Conservation (phyloP, 2,329 filamentous ascomycete species). For the Teratosphaeria nubilosa region DNA sequence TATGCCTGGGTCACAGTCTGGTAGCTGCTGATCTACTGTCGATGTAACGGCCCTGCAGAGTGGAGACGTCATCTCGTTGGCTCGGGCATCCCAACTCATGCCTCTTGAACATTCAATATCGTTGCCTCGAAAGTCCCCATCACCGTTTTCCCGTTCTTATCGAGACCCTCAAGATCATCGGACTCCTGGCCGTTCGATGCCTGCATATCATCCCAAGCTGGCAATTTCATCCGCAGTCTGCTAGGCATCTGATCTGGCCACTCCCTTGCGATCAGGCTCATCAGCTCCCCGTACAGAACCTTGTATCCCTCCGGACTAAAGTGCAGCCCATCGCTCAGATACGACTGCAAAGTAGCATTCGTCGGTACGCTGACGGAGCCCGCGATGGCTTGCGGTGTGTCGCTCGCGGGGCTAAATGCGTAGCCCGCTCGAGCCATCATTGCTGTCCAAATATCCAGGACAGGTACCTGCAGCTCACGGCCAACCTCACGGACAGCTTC, state of each 20-base stretch:
- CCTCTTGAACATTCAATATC: neutral
- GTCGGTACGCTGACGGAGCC: conserved; percentile 49
- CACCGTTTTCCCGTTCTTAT: neutral
- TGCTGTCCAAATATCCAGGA: conserved; percentile 70
- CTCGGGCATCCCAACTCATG: neutral
- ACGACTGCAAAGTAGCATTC: conserved; percentile 44
- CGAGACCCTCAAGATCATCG: neutral
- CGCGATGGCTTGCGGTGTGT: conserved; percentile 32
- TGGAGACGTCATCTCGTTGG: neutral
- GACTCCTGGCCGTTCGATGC: conserved; percentile 11
- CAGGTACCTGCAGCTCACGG: conserved; percentile 44
- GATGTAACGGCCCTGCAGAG: too few relatives aligned
- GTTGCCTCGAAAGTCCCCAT: neutral
- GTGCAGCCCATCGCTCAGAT: conserved; percentile 52
- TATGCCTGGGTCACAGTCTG: neutral
- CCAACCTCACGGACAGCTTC: conserved; percentile 56
- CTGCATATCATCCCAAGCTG: conserved; percentile 38
- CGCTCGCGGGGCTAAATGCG: conserved; percentile 15
- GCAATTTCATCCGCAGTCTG: conserved; percentile 43
- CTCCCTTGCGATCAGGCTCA: conserved; percentile 38
- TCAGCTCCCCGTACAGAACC: conserved; percentile 45
- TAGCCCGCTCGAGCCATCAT: conserved; percentile 59
- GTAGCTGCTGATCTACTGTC: too few relatives aligned
- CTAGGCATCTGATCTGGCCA: conserved; percentile 49
- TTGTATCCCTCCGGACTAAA: conserved; percentile 47